These are phyloP conservation scores for Fusarium foetens DNA, from an alignment of 2,329 filamentous ascomycete species.

Conservation along the genomic window DNA sequence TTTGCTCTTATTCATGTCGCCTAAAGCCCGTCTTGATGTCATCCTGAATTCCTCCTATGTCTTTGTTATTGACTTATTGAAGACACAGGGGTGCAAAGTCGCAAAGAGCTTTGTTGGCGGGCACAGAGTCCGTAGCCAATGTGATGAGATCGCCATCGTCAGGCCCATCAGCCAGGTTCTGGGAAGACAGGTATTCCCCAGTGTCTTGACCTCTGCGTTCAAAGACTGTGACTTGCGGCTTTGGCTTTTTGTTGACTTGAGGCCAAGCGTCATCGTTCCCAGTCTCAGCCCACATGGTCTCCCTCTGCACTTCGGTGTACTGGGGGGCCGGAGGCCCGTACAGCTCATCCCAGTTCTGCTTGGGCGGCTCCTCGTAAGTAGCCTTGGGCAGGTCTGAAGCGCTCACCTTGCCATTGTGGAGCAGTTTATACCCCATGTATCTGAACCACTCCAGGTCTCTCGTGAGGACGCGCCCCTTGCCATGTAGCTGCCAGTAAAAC, in stretches of 20 bases:
- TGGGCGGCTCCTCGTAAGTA: not conserved
- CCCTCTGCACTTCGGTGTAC: not conserved
- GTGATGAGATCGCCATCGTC: not conserved
- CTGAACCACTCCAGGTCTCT: not conserved
- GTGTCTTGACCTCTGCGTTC: rapidly evolving
- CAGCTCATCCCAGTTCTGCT: not conserved
- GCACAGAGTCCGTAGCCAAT: not conserved
- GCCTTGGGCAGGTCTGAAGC: not conserved
- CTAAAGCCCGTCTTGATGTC: rapidly evolving
- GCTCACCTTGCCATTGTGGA: not conserved
- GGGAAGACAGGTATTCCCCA: rapidly evolving
- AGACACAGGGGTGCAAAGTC: not conserved
- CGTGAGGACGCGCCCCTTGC: not conserved
- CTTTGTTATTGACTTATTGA: not conserved
- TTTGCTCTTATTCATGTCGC: rapidly evolving
- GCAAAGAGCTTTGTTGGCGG: not conserved
- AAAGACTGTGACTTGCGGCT: rapidly evolving
- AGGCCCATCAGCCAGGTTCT: too few relatives aligned
- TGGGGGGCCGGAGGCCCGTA: not conserved
- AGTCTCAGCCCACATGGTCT: not conserved
- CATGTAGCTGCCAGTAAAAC: not conserved
- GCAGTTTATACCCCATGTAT: rapidly evolving
- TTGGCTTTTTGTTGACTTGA: not conserved
- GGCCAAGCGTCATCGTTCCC: not conserved
- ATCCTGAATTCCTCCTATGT: rapidly evolving